phyloP scores from a whole-genome alignment of 176 grass and related monocot species.

The Aechmea fasciata region DNA sequence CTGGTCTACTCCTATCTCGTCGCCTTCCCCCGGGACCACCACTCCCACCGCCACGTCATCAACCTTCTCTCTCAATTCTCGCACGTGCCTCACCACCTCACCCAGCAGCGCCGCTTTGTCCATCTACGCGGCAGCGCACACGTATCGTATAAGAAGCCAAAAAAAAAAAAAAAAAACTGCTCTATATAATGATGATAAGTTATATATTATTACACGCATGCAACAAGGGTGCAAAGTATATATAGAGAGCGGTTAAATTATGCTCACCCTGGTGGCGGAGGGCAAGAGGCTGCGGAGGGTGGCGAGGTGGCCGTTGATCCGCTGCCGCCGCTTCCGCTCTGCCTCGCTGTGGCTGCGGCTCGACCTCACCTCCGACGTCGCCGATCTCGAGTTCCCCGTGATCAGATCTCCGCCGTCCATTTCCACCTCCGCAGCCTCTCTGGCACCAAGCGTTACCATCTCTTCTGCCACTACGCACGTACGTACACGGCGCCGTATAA shows the following conservation, averaged over 20 bases:
- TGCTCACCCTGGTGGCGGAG: slow-evolving; percentile 51
- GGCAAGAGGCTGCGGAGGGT: slow-evolving; percentile 82
- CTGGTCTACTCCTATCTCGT: slow-evolving; percentile 67
- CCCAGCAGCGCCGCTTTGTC: slow-evolving; percentile 94
- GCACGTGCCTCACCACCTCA: slow-evolving; percentile 87
- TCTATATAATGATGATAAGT: background rate
- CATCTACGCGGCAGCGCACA: too few relatives aligned
- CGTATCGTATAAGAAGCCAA: too few relatives aligned
- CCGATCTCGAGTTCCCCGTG: slow-evolving; percentile 5
- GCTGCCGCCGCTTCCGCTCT: slow-evolving; percentile 73
- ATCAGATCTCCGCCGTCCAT: slow-evolving; percentile 21
- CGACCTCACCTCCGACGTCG: slow-evolving; percentile 18
- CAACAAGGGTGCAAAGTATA: background rate
- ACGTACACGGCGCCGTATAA: background rate
- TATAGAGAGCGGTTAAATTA: background rate
- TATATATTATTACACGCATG: too few relatives aligned
- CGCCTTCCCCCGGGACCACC: slow-evolving; percentile 50
- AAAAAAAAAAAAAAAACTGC: too few relatives aligned
- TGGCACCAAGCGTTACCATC: slow-evolving; percentile 30
- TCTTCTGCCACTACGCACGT: background rate
- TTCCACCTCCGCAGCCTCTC: slow-evolving; percentile 20
- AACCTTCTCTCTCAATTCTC: slow-evolving; percentile 53
- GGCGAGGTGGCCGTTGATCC: slow-evolving; percentile 85
- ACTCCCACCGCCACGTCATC: slow-evolving; percentile 41
- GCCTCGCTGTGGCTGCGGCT: slow-evolving; percentile 81